These are phyloP conservation scores for Macrotyloma uniflorum DNA, from an alignment of 306 rosid species.

Conservation along the genomic window DNA sequence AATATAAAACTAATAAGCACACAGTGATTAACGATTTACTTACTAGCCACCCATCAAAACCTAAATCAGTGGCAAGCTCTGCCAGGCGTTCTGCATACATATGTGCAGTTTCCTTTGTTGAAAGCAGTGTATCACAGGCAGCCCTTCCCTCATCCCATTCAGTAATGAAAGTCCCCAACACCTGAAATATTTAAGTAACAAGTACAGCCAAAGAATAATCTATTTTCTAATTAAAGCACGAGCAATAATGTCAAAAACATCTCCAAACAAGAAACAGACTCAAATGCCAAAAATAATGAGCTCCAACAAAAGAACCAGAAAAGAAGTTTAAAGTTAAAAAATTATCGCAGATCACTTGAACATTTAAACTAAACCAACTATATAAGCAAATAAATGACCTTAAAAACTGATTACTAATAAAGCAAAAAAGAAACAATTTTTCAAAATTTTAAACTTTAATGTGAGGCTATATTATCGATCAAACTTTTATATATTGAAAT, in stretches of 20 bases:
- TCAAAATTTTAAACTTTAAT: not conserved
- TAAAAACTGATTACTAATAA: not conserved
- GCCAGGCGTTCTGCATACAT: conserved; percentile 79
- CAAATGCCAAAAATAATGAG: not conserved
- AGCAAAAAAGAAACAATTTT: not conserved
- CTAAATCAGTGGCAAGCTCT: conserved; percentile 78
- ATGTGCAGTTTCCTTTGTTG: conserved; percentile 73
- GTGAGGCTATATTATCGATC: not conserved
- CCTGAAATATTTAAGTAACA: conserved; percentile 51
- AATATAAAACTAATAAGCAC: conserved; percentile 4
- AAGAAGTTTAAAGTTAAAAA: not conserved
- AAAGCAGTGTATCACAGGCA: conserved; percentile 57
- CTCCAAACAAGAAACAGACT: not conserved
- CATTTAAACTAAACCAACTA: not conserved
- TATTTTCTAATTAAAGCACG: conserved; percentile 15
- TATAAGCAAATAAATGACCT: not conserved
- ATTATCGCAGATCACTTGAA: not conserved
- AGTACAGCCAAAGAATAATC: conserved; percentile 13
- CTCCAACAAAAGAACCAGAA: not conserved
- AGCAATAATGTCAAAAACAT: conserved; percentile 9
- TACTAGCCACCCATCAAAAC: conserved; percentile 99
- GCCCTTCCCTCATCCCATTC: conserved; percentile 82
- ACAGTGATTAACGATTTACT: conserved; percentile 23
- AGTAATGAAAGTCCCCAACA: conserved; percentile 86
- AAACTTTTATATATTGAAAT: too few relatives aligned